Evolutionary conservation across 495 filamentous ascomycete genomes (phyloP).

Genomic region (Penicillium herquei): DNA sequence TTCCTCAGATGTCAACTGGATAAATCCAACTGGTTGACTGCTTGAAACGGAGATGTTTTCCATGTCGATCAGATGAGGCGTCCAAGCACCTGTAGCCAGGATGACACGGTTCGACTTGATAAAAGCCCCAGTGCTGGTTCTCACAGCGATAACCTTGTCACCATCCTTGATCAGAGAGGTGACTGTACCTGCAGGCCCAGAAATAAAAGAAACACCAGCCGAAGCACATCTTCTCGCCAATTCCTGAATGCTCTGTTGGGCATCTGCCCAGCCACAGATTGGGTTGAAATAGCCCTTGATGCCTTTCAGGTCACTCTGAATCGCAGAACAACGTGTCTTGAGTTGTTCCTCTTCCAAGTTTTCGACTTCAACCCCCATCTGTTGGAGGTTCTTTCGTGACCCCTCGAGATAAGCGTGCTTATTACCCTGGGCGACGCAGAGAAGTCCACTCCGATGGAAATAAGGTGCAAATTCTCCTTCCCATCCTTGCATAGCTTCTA

Average conservation of each 20-base stretch:
- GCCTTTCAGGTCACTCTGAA: conserved; percentile 44
- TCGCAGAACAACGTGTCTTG: conserved; percentile 43
- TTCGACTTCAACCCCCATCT: conserved; percentile 33
- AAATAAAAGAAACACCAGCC: conserved; percentile 32
- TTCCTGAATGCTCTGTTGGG: conserved; percentile 60
- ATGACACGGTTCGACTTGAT: conserved; percentile 66
- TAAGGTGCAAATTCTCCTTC: conserved; percentile 35
- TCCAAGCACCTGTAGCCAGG: conserved; percentile 83
- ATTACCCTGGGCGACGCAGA: conserved; percentile 37
- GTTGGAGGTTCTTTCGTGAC: conserved; percentile 39
- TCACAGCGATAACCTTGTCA: conserved; percentile 19
- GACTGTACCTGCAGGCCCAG: conserved; percentile 29
- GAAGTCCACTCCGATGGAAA: conserved; percentile 32
- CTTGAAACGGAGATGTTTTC: conserved; percentile 66
- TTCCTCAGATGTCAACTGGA: conserved; percentile 63
- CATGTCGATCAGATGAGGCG: conserved; percentile 64
- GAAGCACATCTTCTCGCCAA: conserved; percentile 39
- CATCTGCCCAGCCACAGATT: conserved; percentile 73
- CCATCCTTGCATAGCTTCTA: conserved; percentile 68
- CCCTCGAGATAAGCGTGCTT: conserved; percentile 35
- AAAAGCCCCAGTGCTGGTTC: conserved; percentile 38
- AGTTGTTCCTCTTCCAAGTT: conserved; percentile 42
- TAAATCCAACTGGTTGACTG: conserved; percentile 71
- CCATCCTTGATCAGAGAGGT: conserved; percentile 35
- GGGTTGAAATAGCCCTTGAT: conserved; percentile 70